Percentiles rank a stretch among this genome's conserved stretches.
These are phyloP conservation scores for Phytopythium chamaehyphon DNA, from an alignment of 352 stramenopile species.

Conservation along the genomic window DNA sequence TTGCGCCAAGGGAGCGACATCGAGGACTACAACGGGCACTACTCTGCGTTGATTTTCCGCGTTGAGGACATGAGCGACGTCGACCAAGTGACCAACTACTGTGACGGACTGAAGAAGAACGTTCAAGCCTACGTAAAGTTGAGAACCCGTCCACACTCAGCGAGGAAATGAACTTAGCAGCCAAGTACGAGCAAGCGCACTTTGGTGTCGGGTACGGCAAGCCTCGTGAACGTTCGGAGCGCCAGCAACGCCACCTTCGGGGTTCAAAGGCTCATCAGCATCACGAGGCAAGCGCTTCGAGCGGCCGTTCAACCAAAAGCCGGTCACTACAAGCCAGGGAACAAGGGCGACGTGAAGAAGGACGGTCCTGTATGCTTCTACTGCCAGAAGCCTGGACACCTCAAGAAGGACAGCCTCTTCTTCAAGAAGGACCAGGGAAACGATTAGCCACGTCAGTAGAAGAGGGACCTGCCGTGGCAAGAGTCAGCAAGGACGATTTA, in stretches of 20 bases:
- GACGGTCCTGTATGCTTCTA: conserved; percentile 8
- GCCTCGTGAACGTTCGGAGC: conserved; percentile 6
- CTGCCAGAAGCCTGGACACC: conserved; percentile 10
- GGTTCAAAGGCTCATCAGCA: background rate
- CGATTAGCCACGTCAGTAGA: conserved; percentile 13
- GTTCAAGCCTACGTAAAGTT: conserved; percentile 10
- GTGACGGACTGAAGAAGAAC: conserved; percentile 5
- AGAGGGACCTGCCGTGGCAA: conserved; percentile 12
- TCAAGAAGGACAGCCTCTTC: conserved; percentile 3
- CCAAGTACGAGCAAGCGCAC: conserved; percentile 14
- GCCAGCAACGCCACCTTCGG: conserved; percentile 2
- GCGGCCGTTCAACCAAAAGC: conserved; percentile 8
- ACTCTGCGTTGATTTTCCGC: conserved; percentile 5
- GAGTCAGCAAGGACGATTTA: conserved; percentile 9
- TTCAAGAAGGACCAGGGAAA: conserved; percentile 10
- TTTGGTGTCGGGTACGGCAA: background rate
- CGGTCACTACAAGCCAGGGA: conserved; percentile 2
- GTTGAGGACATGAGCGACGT: conserved; percentile 12
- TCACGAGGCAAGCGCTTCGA: background rate
- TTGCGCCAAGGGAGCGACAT: too few species aligned
- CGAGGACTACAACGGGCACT: too few species aligned
- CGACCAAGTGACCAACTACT: conserved; percentile 11
- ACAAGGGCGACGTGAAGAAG: conserved; percentile 1
- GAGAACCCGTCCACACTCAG: background rate
- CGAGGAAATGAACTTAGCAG: conserved; percentile 9